These are phyloP conservation scores for Cokeromyces recurvatus DNA, from an alignment of 371 early-diverging fungal species.

Conservation along the genomic window DNA sequence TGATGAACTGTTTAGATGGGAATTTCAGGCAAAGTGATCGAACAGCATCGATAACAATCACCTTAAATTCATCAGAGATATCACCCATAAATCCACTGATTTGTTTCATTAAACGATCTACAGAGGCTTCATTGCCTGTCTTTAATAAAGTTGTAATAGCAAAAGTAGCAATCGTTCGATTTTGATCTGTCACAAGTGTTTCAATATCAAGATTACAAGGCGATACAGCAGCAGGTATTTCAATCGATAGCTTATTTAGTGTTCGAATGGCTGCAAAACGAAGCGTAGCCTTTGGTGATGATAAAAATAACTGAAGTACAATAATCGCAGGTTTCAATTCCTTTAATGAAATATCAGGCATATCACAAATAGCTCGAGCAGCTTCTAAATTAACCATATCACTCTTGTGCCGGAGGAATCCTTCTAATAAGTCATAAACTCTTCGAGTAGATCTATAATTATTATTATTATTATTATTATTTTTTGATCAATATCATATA, in stretches of 20 bases:
- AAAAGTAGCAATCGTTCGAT: slow-evolving; percentile 96
- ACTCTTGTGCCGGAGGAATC: slow-evolving; percentile 88
- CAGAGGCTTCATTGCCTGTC: slow-evolving; percentile 97
- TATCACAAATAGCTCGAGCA: slow-evolving; percentile 94
- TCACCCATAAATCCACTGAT: slow-evolving; percentile 95
- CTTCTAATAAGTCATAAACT: slow-evolving; percentile 84
- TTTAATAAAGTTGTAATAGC: slow-evolving; percentile 98
- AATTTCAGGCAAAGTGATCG: slow-evolving; percentile 94
- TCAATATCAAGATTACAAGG: slow-evolving; percentile 98
- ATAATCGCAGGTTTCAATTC: slow-evolving; percentile 89
- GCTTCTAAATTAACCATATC: slow-evolving; percentile 98
- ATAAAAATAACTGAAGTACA: slow-evolving; percentile 90
- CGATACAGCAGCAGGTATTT: slow-evolving; percentile 85
- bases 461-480: too few species aligned
- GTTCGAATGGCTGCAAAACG: slow-evolving; percentile 97
- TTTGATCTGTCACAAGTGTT: slow-evolving; percentile 90
- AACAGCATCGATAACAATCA: slow-evolving; percentile 96
- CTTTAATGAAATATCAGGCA: slow-evolving; percentile 75
- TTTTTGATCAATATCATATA: too few species aligned
- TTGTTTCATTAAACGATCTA: slow-evolving; percentile 97
- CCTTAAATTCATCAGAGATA: slow-evolving; percentile 97
- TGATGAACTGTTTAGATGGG: slow-evolving; percentile 90
- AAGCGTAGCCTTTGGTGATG: slow-evolving; percentile 87
- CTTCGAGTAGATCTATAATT: slow-evolving; percentile 62
- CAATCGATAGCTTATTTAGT: slow-evolving; percentile 85